Evolutionary conservation across 2,329 filamentous ascomycete genomes (phyloP).

Genomic region (Hypoxylon sp.): DNA sequence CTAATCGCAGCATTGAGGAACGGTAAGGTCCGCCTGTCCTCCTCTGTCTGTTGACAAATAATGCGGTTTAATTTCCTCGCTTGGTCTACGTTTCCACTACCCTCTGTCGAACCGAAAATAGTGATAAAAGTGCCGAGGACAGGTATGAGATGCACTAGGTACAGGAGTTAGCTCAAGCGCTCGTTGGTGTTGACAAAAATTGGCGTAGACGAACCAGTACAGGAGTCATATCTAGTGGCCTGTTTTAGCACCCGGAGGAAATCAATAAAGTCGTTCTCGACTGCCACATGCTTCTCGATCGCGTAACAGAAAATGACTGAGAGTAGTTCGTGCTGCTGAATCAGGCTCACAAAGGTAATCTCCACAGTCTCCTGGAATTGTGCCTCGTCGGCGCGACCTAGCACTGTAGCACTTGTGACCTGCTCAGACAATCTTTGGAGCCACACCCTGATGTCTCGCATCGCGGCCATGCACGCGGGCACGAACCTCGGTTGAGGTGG

Average conservation of each 20-base stretch:
- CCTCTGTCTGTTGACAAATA: conserved; percentile 76
- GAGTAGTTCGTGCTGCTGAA: conserved; percentile 90
- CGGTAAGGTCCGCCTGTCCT: conserved; percentile 78
- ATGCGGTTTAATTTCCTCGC: conserved; percentile 78
- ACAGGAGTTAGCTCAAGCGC: conserved; percentile 50
- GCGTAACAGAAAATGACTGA: conserved; percentile 84
- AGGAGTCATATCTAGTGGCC: conserved; percentile 79
- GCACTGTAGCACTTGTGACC: conserved; percentile 79
- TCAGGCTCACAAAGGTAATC: conserved; percentile 83
- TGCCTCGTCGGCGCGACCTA: conserved; percentile 73
- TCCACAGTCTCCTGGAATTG: conserved; percentile 82
- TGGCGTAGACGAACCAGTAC: conserved; percentile 40
- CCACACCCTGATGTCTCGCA: conserved; percentile 83
- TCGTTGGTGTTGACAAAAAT: conserved; percentile 1
- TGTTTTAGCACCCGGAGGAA: conserved; percentile 78
- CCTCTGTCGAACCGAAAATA: conserved; percentile 83
- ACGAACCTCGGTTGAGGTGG: conserved; percentile 73
- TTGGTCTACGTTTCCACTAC: conserved; percentile 75
- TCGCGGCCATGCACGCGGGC: conserved; percentile 80
- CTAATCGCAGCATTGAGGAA: conserved; percentile 84
- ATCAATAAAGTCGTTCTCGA: conserved; percentile 78
- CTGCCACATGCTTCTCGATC: conserved; percentile 81
- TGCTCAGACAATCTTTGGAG: conserved; percentile 83
- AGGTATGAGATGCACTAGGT: conserved; percentile 89
- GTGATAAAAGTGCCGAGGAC: conserved; percentile 82